Base-by-base conservation (phyloP, 129 eudicot species). In the Glebionis coronaria region DNA sequence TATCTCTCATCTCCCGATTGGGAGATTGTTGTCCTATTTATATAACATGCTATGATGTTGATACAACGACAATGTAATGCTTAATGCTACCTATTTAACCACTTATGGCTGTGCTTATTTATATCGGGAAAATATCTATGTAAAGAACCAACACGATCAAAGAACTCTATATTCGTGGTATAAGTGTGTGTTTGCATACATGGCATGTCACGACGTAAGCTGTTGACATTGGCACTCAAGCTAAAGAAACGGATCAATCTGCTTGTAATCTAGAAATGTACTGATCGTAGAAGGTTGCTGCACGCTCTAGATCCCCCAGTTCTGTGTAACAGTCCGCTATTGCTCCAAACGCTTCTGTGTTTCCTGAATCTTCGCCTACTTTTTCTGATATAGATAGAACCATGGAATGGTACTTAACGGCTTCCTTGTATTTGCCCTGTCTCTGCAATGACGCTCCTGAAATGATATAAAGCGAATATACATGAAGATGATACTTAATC, bases 11-110 rank as follows among this genome's bases (percentile, higher is more conserved):
- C 42, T 35, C 42, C 42, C 1, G 42, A 35, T 35, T 35, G 42
- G 42, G 42, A 35, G 60, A 27, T 71, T 47, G 67, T 59, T 60
- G 75, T 71, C 10, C 18, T 47, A 47, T 46, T 46, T 60, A 15
- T 60, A 54, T 18, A 53, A 18, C 72, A 52, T 68, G 47, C 61
- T 53, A 38, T 53, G 51, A 60, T 71, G 68, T 60, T 67, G 72
- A 29, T 31, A 67, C 72, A 52, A n/a, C n/a, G 19, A 53, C 14
- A 1, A 47, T 71, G 60, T 71, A 71, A 60, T 60, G 68, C 47
- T 71, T 71, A 15, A 59, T 47, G 66, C 57, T 59, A 71, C 67
- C 58, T 46, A 56, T 70, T 44, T 58, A 44, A 70, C 56, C 66
- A 25, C 13, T 46, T 4, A 44, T 13, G 19, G 66, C 46, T 44